Evolutionary conservation across 1,139 yeast species (phyloP), one percentile per base, ranked within the genome.

Genomic region (Geotrichum europaeum): DNA sequence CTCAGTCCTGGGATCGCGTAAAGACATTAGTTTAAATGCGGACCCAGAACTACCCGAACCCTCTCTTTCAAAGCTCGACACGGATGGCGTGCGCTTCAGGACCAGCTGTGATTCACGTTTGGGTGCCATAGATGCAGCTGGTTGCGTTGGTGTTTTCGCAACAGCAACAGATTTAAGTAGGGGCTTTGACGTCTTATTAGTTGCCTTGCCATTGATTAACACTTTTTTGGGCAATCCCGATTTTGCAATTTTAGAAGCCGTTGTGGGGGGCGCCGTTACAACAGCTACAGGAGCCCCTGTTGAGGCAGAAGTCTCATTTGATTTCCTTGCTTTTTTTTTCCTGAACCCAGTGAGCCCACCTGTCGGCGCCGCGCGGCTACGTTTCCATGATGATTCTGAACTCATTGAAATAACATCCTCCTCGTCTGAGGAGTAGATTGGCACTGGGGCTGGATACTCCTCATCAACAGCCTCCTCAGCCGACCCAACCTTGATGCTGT

Each of bases 371-470:
- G 12, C 12, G 15, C 51, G 34, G 49, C 43, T 47, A 51, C 30
- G 36, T 50, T n/a, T 51, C 45, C 53, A 13, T 13, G 51, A 47
- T 20, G 56, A 53, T 43, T 53, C 56, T 9, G 56, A 53, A 20
- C 40, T 52, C 47, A 52, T 13, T 15, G 73, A 69, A 12, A 69
- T 67, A 1, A 65, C 66, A 56, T 72, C 75, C 28, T 68, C 67
- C 49, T 67, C 69, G 36, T 64, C 65, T 10, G 59, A 62, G 25
- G 30, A 56, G 20, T 50, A 53, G 28, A n/a, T 45, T 18, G 55
- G 50, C 7, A 28, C 24, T 15, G 53, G 53, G 40, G 40, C 40
- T 34, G 28, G 51, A 25, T 49, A 25, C 51, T 22, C 51, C 30
- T 50, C 51, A 43, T 28, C 50, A 52, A 36, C 34, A 53, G 43